Evolutionary conservation across 345 rosid genomes (phyloP), one percentile per base, ranked within the genome.

Genomic region (Xanthoceras sorbifolium): DNA sequence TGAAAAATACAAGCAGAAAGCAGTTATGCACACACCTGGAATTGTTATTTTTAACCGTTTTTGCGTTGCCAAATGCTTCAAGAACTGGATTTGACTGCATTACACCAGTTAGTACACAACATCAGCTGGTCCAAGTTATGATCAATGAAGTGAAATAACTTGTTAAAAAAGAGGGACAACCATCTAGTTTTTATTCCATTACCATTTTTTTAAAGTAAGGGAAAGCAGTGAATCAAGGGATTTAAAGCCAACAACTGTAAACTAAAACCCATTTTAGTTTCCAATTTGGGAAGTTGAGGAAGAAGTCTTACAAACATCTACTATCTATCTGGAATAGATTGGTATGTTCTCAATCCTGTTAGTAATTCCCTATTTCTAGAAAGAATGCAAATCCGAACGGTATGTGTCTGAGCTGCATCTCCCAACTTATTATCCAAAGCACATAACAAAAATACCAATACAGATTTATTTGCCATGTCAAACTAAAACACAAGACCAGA

Each of bases 61-160:
- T 94, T 32, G 97, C 98, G 76, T 94, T 94, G 72, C 98, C 98
- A 84, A 94, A 94, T 62, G 98, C 98, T 83, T 94, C 98, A 12
- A 94, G 93, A 81, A 92, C 96, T 73, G 97, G 97, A 87, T 94
- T 94, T 66, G 98, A 94, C 98, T 92, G 90, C 90, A 89, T 40
- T 69, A 72, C 38, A 72, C 70, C 77, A 69, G 63, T 78, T 79
- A 78, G 79, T 42, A 71, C 48, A 79, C 36, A 50, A 64, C 44
- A 59, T 69, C 26, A 80, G 52, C 26, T 60, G 34, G n/a, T 34
- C 68, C 50, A 66, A 54, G 29, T 40, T 38, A 66, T 38, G 69
- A 64, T 50, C 67, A 62, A 71, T 20, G 42, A 10, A 72, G 67
- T 14, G 12, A 40, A 69, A 42, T 28, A 42, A 57, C 29, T 12